phyloP scores from a whole-genome alignment of 2,329 filamentous ascomycete genomes.

The Exserohilum turcica region DNA sequence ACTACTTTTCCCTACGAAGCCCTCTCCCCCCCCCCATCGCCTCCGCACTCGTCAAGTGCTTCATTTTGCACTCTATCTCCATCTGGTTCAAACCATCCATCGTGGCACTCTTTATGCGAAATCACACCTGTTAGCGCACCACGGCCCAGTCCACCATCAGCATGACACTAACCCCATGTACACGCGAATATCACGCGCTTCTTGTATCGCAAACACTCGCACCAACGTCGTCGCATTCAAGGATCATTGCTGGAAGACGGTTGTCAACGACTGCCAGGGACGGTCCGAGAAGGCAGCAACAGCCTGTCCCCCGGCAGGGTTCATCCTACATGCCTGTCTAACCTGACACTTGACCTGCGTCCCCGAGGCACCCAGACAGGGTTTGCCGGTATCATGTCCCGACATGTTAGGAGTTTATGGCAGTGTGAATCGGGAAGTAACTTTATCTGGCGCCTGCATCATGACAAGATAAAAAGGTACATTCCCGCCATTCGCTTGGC shows the following conservation, averaged over 20 bases:
- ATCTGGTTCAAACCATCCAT: neutral
- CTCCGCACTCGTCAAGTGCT: neutral
- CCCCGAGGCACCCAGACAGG: slow-evolving; percentile 13
- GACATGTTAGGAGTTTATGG: neutral
- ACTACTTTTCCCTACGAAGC: neutral
- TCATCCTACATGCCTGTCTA: slow-evolving; percentile 15
- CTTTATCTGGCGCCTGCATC: neutral
- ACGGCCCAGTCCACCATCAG: slow-evolving; percentile 13
- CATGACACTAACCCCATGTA: neutral
- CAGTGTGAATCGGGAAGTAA: neutral
- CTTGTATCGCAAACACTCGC: slow-evolving; percentile 3
- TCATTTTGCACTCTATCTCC: neutral
- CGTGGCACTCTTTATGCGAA: slow-evolving; percentile 18
- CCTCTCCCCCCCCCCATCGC: neutral
- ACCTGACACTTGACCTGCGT: slow-evolving; percentile 15
- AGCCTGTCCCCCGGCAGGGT: slow-evolving; percentile 9
- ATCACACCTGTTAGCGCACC: slow-evolving; percentile 8
- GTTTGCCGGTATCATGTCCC: slow-evolving; percentile 6
- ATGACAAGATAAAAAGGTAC: neutral
- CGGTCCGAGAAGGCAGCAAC: slow-evolving; percentile 9
- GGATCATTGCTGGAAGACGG: neutral
- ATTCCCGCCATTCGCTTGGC: slow-evolving; percentile 2
- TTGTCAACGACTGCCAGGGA: slow-evolving; percentile 11
- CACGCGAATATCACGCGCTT: slow-evolving; percentile 6
- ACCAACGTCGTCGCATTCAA: neutral